Conservation (phyloP, 805 yeast genomes). For the Yamadazyma insecticola region DNA sequence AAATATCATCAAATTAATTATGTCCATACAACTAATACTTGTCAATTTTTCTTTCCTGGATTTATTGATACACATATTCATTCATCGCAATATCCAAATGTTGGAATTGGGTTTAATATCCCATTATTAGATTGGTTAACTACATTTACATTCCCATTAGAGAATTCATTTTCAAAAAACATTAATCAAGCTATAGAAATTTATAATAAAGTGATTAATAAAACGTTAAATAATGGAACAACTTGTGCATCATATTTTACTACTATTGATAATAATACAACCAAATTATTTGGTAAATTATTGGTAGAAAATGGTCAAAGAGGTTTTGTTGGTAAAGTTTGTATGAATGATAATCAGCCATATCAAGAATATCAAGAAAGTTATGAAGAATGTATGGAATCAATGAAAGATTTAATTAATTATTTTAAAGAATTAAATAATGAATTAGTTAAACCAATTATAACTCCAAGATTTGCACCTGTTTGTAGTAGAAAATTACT, state of each 20-base stretch:
- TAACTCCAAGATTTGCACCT: conserved; percentile 95
- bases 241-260: conserved; percentile 92
- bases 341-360: conserved; percentile 77
- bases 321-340: conserved; percentile 87
- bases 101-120: conserved; percentile 70
- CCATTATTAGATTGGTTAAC: conserved; percentile 88
- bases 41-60: conserved; percentile 58
- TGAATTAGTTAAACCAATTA: conserved; percentile 56
- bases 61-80: conserved; percentile 44
- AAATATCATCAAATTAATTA: conserved; percentile 8
- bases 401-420: conserved; percentile 53
- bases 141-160: conserved; percentile 86
- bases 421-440: conserved; percentile 56
- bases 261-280: conserved; percentile 73
- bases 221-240: conserved; percentile 77
- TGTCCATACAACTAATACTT: conserved; percentile 29
- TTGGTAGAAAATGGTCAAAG: conserved; percentile 71
- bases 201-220: conserved; percentile 61
- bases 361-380: conserved; percentile 68
- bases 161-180: conserved; percentile 53
- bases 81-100: conserved; percentile 42
- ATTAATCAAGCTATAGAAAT: conserved; percentile 52
- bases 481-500: conserved; percentile 67
- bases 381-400: conserved; percentile 45
- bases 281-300: conserved; percentile 71